Percentiles rank a stretch among this genome's conserved stretches.
Evolutionary conservation across 768 basidiomycete species (phyloP).

Genomic region (Mycena amicta): DNA sequence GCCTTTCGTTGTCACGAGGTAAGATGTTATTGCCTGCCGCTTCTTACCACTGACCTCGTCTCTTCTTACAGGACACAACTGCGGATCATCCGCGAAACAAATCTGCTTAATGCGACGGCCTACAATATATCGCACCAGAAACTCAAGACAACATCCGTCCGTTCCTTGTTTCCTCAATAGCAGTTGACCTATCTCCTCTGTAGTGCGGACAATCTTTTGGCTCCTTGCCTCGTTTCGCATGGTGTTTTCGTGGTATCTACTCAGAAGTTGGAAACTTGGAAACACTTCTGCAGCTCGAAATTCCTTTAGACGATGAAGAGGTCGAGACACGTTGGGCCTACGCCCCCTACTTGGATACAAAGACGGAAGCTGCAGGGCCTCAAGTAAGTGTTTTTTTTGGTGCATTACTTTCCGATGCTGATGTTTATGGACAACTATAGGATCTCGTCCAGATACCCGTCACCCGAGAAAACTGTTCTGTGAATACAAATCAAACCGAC

Average conservation of each 20-base stretch:
- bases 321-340: slow-evolving; percentile 32
- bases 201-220: slow-evolving; percentile 27
- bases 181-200: neutral
- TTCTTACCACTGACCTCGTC: neutral
- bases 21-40: too few relatives aligned
- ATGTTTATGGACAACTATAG: slow-evolving; percentile 20
- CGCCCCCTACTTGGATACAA: slow-evolving; percentile 33
- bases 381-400: slow-evolving; percentile 24
- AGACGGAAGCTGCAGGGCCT: slow-evolving; percentile 29
- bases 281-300: slow-evolving; percentile 30
- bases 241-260: slow-evolving; percentile 28
- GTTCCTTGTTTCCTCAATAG: neutral
- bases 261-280: slow-evolving; percentile 32
- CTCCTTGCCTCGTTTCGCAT: slow-evolving; percentile 20
- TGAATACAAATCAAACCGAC: neutral
- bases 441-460: slow-evolving; percentile 36
- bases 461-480: slow-evolving; percentile 31
- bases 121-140: slow-evolving; percentile 31
- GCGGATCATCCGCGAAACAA: slow-evolving; percentile 34
- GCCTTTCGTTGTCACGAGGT: slow-evolving; percentile 41
- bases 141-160: slow-evolving; percentile 27
- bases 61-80: slow-evolving; percentile 34
- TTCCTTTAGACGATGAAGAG: slow-evolving; percentile 18
- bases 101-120: slow-evolving; percentile 29
- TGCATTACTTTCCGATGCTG: neutral